Percentiles rank a stretch among this genome's conserved stretches.
Evolutionary conservation across 129 eudicot genomes (phyloP).

Genomic region (Dittrichia graveolens): DNA sequence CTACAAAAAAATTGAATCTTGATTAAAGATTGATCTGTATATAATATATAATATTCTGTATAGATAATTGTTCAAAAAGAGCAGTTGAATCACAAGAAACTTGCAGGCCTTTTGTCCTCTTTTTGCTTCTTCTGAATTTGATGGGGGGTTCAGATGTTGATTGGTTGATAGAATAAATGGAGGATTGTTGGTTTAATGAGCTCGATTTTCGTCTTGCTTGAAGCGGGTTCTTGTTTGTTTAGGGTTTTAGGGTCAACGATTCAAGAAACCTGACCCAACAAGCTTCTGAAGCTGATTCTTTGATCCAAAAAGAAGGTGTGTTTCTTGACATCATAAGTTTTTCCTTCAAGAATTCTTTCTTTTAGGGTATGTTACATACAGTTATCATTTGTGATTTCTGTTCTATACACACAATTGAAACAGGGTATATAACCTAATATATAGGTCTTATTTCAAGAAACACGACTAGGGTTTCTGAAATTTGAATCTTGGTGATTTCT

Average conservation of each 20-base stretch:
- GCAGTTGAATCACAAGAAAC: conserved; percentile 36
- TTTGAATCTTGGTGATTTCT: conserved; percentile 18
- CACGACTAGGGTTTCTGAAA: conserved; percentile 9
- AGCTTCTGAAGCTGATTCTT: conserved; percentile 15
- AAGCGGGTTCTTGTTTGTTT: conserved; percentile 15
- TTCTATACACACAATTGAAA: conserved; percentile 3
- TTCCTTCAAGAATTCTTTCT: background rate
- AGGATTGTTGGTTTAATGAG: conserved; percentile 29
- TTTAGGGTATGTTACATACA: background rate
- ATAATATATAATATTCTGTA: conserved; percentile 20
- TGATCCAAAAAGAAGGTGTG: conserved; percentile 29
- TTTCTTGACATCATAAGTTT: conserved; percentile 21
- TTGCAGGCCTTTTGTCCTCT: conserved; percentile 33
- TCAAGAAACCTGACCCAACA: conserved; percentile 18
- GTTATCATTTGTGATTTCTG: conserved; percentile 17
- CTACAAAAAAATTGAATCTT: conserved; percentile 18
- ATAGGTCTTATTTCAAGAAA: background rate
- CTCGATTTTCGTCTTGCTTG: conserved; percentile 35
- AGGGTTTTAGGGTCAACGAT: conserved; percentile 35
- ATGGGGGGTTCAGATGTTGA: background rate
- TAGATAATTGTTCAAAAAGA: conserved; percentile 33
- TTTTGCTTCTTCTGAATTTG: background rate
- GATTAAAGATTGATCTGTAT: conserved; percentile 33
- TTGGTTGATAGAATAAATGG: conserved; percentile 28
- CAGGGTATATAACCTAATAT: conserved; percentile 9